phyloP scores from a whole-genome alignment of 495 filamentous ascomycete species.

The Daldinia caldariorum region DNA sequence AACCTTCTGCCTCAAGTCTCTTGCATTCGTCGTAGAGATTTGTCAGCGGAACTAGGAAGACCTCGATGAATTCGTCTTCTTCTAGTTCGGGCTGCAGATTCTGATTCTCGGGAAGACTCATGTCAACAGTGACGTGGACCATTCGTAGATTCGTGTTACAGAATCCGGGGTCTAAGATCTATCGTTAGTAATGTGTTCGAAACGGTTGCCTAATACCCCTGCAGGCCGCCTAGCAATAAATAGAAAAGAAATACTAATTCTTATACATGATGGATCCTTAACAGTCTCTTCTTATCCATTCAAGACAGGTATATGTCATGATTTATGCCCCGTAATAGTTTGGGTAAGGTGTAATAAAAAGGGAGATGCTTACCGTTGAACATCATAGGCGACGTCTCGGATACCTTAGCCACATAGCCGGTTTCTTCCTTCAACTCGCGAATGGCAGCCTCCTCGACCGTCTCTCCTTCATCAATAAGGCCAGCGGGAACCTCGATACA shows the following conservation, averaged over 20 bases:
- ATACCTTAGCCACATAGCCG: constrained; percentile 79
- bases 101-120: constrained; percentile 72
- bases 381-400: constrained; percentile 79
- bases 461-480: constrained; percentile 83
- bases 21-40: constrained; percentile 74
- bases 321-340: too few species aligned
- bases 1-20: constrained; percentile 75
- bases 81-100: constrained; percentile 78
- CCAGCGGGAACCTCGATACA: constrained; percentile 89
- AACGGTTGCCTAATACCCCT: too few species aligned
- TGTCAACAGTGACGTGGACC: constrained; percentile 83
- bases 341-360: not conserved
- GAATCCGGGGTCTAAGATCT: constrained; percentile 69
- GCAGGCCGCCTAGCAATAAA: too few species aligned
- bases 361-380: constrained; percentile 71
- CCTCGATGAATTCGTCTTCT: constrained; percentile 91
- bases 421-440: constrained; percentile 96
- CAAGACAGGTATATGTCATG: too few species aligned
- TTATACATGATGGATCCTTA: too few species aligned
- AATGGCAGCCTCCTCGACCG: constrained; percentile 78
- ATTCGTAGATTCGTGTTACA: constrained; percentile 89
- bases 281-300: too few species aligned
- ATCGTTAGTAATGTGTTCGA: not conserved
- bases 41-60: constrained; percentile 74
- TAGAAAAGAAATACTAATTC: too few species aligned